Base-by-base conservation (phyloP, 768 basidiomycete genomes). In the Tylopilus sp. region DNA sequence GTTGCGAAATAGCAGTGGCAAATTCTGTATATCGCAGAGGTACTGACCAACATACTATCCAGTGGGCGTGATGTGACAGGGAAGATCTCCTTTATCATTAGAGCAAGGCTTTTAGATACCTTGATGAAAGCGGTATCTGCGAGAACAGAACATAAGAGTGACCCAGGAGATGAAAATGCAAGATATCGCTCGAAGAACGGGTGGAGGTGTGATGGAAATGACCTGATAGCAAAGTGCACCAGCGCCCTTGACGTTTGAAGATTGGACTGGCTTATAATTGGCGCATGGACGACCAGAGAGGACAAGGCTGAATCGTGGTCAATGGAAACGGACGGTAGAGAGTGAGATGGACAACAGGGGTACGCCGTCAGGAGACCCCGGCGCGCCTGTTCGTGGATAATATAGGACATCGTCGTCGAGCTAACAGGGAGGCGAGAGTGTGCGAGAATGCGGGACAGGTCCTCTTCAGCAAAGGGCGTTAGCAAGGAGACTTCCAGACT, bases 401-500 rank as follows among this genome's bases (percentile, higher is more conserved):
- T 31, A 33, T 55, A 53, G n/a, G 44, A 51, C 21, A 50, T 31
- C 41, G 48, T 57, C 15, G 39, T 47, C 23, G 36, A 47, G 46
- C 38, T 53, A 40, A 15, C n/a, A 33, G 82, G 78, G n/a, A 86
- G 72, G 25, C 83, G 76, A 28, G 70, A 54, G 60, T 78, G 69
- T 49, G 82, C 76, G 15, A 70, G 67, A 15, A 85, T 51, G 22
- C 79, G 73, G 26, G 47, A 48, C 9, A 28, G n/a, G 56, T 87
- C 86, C 51, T 83, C 79, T 11, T 70, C 57, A 13, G 65, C 61
- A 43, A 70, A 66, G 18, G 51, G 47, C 6, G 63, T 45, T 10
- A 76, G 48, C 48, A 93, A 60, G 25, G 79, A 77, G 42, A 98
- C 78, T 69, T 99, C 97, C 31, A 97, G 75, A 17, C 95, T 95